Evolutionary conservation across 2,329 filamentous ascomycete species (phyloP), one percentile per base, ranked within the genome.

Genomic region (Fusarium palustre): DNA sequence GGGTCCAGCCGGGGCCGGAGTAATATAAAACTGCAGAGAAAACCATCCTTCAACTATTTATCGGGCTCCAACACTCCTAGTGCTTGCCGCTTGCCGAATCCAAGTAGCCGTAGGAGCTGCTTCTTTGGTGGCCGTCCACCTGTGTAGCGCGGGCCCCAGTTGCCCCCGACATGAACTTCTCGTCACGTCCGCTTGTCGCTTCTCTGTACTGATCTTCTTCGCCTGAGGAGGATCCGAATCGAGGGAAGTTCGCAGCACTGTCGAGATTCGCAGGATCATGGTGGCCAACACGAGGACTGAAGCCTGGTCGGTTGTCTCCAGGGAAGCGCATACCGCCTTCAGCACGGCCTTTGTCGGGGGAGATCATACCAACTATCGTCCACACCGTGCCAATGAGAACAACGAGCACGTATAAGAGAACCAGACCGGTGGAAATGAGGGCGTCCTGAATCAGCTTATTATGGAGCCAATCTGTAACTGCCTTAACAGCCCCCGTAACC

Each of bases 361-460:
- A 81, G 55, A 83, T 82, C 81, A 92, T 88, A 57, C 90, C 84
- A 34, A 85, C 83, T 59, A 90, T 79, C 30, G 90, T 90, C 62
- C 93, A 88, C 48, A 88, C 79, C 57, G 95, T 79, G 49, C 93
- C 96, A 48, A 92, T 84, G 36, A 97, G 83, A 7, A 93, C 87
- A 61, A 97, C 86, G 65, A 96, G 79, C 55, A 97, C 75, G 85
- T 94, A 99, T 30, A 97, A 81, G 5, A 92, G 81, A 15, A 97
- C 80, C 7, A 99, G 82, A 52, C 85, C 88, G 0, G 87, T 85
- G 4, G 94, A 92, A 71, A 98, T 94, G 68, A 97, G 87, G 3
- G 92, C 90, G 79, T 97, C 93, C 64, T 89, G 88, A 49, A 88
- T 83, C 67, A 99, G 89, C 68, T 85, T 88, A 57, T 86, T 86